These are phyloP conservation scores for Globisporangium middletonii DNA, from an alignment of 352 stramenopile genomes.

Conservation along the genomic window DNA sequence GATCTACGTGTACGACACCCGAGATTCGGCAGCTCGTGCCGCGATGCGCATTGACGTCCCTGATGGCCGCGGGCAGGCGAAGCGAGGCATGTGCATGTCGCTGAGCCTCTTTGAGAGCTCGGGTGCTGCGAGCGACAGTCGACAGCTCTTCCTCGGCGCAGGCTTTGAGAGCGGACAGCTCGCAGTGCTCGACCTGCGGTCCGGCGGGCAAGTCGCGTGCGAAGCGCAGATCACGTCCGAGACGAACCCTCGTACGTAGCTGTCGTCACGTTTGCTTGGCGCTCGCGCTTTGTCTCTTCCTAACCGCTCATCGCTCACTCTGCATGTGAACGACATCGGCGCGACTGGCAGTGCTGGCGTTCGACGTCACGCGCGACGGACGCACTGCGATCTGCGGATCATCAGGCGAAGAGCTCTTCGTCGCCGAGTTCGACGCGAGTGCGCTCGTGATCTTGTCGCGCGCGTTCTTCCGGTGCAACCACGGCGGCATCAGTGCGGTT, in stretches of 20 bases:
- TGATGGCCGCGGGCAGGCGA: constrained; percentile 14
- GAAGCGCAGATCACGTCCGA: constrained; percentile 41
- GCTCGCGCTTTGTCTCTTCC: neutral
- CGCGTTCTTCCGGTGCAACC: constrained; percentile 50
- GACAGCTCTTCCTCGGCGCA: constrained; percentile 36
- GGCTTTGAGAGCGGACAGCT: constrained; percentile 74
- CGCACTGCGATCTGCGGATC: constrained; percentile 54
- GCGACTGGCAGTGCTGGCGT: constrained; percentile 47
- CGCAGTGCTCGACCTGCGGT: constrained; percentile 55
- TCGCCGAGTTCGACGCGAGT: constrained; percentile 35
- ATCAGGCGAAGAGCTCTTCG: constrained; percentile 45
- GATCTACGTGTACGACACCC: constrained; percentile 45
- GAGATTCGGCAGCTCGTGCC: constrained; percentile 19
- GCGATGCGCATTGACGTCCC: constrained; percentile 24
- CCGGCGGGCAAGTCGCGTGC: constrained; percentile 34
- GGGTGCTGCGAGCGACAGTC: constrained; percentile 1
- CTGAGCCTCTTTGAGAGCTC: constrained; percentile 23
- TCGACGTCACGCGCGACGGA: constrained; percentile 56
- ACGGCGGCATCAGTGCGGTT: constrained; percentile 62
- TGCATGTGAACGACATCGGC: neutral
- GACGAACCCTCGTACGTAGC: constrained; percentile 38
- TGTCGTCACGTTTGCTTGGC: constrained; percentile 3
- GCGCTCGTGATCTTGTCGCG: constrained; percentile 27
- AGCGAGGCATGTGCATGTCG: constrained; percentile 37
- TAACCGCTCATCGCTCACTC: neutral